Conservation (phyloP, 2,329 filamentous ascomycete genomes). For the Aspergillus ruber region DNA sequence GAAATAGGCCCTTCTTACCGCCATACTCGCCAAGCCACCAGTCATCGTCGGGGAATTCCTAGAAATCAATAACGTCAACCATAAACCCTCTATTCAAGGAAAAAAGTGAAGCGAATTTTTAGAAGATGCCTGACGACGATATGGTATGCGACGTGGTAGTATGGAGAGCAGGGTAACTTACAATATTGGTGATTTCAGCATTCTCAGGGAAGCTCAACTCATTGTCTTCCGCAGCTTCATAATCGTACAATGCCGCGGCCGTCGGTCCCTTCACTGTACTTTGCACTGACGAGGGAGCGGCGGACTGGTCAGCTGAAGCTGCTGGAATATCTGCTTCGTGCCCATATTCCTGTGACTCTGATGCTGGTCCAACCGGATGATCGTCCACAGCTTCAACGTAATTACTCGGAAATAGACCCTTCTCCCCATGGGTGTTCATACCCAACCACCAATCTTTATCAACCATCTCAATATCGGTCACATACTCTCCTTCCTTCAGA, state of each 20-base stretch:
- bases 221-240: slow-evolving; percentile 95
- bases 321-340: slow-evolving; percentile 28
- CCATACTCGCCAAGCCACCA: slow-evolving; percentile 94
- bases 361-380: slow-evolving; percentile 11
- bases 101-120: neutral
- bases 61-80: slow-evolving; percentile 1
- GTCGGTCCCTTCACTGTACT: slow-evolving; percentile 48
- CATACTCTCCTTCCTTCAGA: slow-evolving; percentile 76
- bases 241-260: slow-evolving; percentile 86
- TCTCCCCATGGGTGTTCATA: slow-evolving; percentile 75
- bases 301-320: slow-evolving; percentile 29
- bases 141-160: neutral
- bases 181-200: slow-evolving; percentile 70
- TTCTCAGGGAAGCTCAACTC: slow-evolving; percentile 79
- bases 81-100: neutral
- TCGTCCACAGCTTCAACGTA: slow-evolving; percentile 80
- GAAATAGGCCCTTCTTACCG: slow-evolving; percentile 76
- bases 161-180: slow-evolving; percentile 41
- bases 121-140: neutral
- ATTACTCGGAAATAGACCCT: slow-evolving; percentile 90
- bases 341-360: slow-evolving; percentile 26
- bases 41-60: slow-evolving; percentile 96
- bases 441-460: slow-evolving; percentile 99
- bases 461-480: slow-evolving; percentile 93
- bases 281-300: slow-evolving; percentile 30